Evolutionary conservation across 345 rosid genomes (phyloP).

Genomic region (Salix arbutifolia): DNA sequence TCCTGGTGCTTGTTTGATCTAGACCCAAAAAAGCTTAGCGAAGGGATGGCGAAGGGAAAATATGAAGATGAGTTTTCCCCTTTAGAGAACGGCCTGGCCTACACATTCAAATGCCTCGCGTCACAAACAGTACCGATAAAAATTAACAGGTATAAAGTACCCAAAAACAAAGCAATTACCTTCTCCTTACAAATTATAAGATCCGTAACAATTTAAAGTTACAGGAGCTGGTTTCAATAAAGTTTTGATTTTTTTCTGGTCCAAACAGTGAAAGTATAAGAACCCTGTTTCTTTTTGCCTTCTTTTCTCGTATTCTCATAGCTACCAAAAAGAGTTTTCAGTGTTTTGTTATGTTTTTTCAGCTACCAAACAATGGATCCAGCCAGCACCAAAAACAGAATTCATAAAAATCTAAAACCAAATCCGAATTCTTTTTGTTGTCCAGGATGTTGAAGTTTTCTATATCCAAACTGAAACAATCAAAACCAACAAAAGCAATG

Average conservation of each 20-base stretch:
- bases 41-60: constrained; percentile 39
- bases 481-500: background rate
- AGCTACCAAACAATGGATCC: background rate
- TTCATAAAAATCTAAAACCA: background rate
- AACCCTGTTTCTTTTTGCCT: background rate
- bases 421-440: background rate
- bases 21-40: constrained; percentile 34
- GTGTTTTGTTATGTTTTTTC: background rate
- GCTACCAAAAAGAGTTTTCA: background rate
- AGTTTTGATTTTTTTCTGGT: background rate
- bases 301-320: background rate
- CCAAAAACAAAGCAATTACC: background rate
- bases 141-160: background rate
- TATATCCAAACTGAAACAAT: background rate
- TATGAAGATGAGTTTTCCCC: constrained; percentile 46
- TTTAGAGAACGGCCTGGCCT: constrained; percentile 50
- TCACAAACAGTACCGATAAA: constrained; percentile 21
- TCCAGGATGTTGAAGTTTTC: background rate
- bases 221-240: background rate
- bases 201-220: background rate
- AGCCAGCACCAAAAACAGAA: background rate
- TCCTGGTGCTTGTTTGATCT: constrained; percentile 33
- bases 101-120: constrained; percentile 37
- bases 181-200: background rate
- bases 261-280: background rate